phyloP scores from a whole-genome alignment of 805 yeast genomes.

The Torulaspora maleeae region DNA sequence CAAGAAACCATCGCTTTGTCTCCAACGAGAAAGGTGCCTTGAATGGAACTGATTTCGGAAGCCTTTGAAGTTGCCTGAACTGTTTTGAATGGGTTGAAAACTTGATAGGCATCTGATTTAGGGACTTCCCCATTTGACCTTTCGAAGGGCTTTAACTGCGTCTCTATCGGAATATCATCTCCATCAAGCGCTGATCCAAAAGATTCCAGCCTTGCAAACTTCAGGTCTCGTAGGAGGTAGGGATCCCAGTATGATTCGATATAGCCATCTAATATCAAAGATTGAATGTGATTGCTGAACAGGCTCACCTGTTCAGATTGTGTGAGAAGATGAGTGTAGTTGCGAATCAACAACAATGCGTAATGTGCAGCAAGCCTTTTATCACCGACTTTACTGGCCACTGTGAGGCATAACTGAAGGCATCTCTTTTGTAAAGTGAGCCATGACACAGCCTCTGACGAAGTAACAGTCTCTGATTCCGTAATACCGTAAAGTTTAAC shows the following conservation, averaged over 20 bases:
- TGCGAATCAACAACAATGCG: constrained; percentile 51
- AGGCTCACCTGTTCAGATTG: constrained; percentile 52
- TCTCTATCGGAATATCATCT: constrained; percentile 17
- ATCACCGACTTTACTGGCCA: constrained; percentile 52
- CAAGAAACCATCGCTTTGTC: constrained; percentile 58
- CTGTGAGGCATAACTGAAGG: constrained; percentile 46
- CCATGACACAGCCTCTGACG: constrained; percentile 45
- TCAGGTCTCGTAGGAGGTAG: constrained; percentile 50
- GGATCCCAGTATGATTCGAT: constrained; percentile 67
- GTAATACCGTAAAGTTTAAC: constrained; percentile 53
- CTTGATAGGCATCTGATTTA: constrained; percentile 37
- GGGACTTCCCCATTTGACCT: constrained; percentile 10
- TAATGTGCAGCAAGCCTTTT: constrained; percentile 41
- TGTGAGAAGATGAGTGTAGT: constrained; percentile 51
- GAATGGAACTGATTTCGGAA: constrained; percentile 12
- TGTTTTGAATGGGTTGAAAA: constrained; percentile 53
- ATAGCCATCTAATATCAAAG: constrained; percentile 23
- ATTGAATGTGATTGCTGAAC: constrained; percentile 28
- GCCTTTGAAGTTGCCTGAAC: constrained; percentile 13
- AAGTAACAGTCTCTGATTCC: constrained; percentile 34
- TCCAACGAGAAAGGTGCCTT: constrained; percentile 43
- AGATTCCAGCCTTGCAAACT: constrained; percentile 33
- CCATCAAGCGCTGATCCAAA: constrained; percentile 14
- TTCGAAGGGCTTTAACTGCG: constrained; percentile 16
- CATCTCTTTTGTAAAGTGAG: constrained; percentile 51